A percentile compares a stretch with the other conserved stretches of the same genome.
Evolutionary conservation across 176 grass and related monocot genomes (phyloP).

Genomic region (Phoenix dactylifera): DNA sequence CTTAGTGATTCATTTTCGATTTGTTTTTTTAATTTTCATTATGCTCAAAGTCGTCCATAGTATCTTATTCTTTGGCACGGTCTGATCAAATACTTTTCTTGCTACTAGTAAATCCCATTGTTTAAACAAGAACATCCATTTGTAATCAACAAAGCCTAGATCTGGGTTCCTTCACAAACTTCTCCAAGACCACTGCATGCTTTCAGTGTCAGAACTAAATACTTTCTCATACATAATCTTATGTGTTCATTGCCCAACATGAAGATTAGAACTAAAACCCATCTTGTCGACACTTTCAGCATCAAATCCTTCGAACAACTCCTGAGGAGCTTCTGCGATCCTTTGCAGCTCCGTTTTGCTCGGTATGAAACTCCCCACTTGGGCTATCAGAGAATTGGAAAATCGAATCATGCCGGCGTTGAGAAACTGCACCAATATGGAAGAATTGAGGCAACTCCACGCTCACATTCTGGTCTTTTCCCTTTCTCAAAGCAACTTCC

Average conservation of each 20-base stretch:
- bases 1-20: slow-evolving; percentile 26
- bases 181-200: slow-evolving; percentile 24
- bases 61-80: slow-evolving; percentile 33
- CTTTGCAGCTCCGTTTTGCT: too few species aligned
- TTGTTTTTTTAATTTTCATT: background rate
- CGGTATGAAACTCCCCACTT: slow-evolving; percentile 16
- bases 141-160: slow-evolving; percentile 27
- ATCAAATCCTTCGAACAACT: too few species aligned
- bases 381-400: slow-evolving; percentile 27
- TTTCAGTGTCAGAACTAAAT: slow-evolving; percentile 31
- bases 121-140: background rate
- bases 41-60: slow-evolving; percentile 16
- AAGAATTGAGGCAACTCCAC: slow-evolving; percentile 33
- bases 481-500: slow-evolving; percentile 47
- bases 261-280: slow-evolving; percentile 26
- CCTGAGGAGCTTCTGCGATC: too few species aligned
- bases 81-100: slow-evolving; percentile 25
- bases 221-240: slow-evolving; percentile 40
- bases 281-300: slow-evolving; percentile 20
- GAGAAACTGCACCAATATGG: slow-evolving; percentile 29
- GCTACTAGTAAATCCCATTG: slow-evolving; percentile 10
- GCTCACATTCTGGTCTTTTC: slow-evolving; percentile 26
- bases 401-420: slow-evolving; percentile 30
- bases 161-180: slow-evolving; percentile 18
- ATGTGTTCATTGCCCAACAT: slow-evolving; percentile 36